Percentiles rank a stretch among this genome's conserved stretches.
These are phyloP conservation scores for Tetraselmis chui DNA, from an alignment of 139 green algal species.

Conservation along the genomic window DNA sequence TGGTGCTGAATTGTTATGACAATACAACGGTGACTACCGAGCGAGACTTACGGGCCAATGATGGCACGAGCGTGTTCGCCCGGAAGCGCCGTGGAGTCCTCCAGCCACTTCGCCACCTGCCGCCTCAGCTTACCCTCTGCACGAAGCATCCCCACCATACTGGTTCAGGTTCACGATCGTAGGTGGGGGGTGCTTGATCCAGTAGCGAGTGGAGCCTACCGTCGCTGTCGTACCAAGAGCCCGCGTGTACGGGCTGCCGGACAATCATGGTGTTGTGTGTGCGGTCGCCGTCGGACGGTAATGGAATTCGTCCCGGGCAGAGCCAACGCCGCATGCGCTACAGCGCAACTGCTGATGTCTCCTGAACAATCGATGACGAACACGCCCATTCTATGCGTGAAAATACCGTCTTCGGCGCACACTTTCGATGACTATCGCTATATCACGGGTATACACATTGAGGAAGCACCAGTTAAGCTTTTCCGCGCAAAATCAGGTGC, in stretches of 20 bases:
- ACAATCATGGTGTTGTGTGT: neutral
- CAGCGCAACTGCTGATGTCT: too few species aligned
- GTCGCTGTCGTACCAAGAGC: conserved; percentile 58
- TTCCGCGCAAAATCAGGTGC: too few species aligned
- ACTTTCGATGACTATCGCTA: too few species aligned
- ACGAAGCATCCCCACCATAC: neutral
- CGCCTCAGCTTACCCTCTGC: conserved; percentile 25
- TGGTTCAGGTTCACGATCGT: neutral
- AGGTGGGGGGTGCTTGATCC: neutral
- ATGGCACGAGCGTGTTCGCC: conserved; percentile 10
- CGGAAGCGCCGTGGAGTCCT: conserved; percentile 11
- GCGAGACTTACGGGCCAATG: conserved; percentile 17
- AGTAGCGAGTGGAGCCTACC: conserved; percentile 21
- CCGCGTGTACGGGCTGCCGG: conserved; percentile 43
- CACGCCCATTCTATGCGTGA: too few species aligned
- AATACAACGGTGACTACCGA: neutral
- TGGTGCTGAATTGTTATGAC: neutral
- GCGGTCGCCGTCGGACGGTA: too few species aligned
- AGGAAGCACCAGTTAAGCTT: too few species aligned
- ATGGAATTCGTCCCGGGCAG: too few species aligned
- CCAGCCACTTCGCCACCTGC: conserved; percentile 48
- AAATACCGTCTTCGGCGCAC: too few species aligned
- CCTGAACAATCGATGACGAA: too few species aligned
- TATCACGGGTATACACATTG: too few species aligned
- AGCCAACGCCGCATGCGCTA: too few species aligned